Percentiles rank a stretch among this genome's conserved stretches.
These are phyloP conservation scores for Ogataea pilisensis DNA, from an alignment of 805 yeast genomes.

Conservation along the genomic window DNA sequence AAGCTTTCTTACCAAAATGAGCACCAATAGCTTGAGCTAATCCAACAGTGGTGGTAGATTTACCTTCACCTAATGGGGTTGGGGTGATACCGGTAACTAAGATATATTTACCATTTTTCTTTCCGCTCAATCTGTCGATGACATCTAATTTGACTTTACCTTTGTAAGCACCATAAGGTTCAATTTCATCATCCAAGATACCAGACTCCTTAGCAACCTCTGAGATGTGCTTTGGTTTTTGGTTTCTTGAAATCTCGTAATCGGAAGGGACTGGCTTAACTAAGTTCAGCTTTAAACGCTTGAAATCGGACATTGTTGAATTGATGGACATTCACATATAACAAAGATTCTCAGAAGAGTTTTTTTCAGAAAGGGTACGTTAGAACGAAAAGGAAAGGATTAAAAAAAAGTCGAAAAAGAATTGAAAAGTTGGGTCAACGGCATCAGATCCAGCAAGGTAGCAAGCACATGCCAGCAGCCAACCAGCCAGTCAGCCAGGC, in stretches of 20 bases:
- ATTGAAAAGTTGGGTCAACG: too few relatives aligned
- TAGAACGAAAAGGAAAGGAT: too few relatives aligned
- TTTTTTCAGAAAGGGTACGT: too few relatives aligned
- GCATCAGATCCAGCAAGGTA: too few relatives aligned
- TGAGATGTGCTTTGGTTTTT: slow-evolving; percentile 77
- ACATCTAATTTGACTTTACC: slow-evolving; percentile 78
- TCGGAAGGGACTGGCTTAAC: slow-evolving; percentile 82
- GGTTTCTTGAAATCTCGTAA: slow-evolving; percentile 83
- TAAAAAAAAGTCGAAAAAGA: too few relatives aligned
- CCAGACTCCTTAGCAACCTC: slow-evolving; percentile 79
- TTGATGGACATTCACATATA: slow-evolving; percentile 5
- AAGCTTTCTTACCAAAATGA: slow-evolving; percentile 72
- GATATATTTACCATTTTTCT: slow-evolving; percentile 77
- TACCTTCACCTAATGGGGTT: slow-evolving; percentile 97
- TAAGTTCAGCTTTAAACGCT: slow-evolving; percentile 34
- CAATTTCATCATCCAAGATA: slow-evolving; percentile 72
- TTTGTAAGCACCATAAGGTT: slow-evolving; percentile 83
- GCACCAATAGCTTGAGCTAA: slow-evolving; percentile 96
- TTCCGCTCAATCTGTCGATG: slow-evolving; percentile 59
- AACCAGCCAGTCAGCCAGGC: too few relatives aligned
- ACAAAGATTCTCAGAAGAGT: too few relatives aligned
- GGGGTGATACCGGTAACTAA: slow-evolving; percentile 98
- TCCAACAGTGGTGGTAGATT: slow-evolving; percentile 94
- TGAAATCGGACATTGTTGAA: slow-evolving; percentile 30
- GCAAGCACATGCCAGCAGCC: too few relatives aligned